phyloP scores from a whole-genome alignment of 2,329 filamentous ascomycete genomes.

The Calycina marina region DNA sequence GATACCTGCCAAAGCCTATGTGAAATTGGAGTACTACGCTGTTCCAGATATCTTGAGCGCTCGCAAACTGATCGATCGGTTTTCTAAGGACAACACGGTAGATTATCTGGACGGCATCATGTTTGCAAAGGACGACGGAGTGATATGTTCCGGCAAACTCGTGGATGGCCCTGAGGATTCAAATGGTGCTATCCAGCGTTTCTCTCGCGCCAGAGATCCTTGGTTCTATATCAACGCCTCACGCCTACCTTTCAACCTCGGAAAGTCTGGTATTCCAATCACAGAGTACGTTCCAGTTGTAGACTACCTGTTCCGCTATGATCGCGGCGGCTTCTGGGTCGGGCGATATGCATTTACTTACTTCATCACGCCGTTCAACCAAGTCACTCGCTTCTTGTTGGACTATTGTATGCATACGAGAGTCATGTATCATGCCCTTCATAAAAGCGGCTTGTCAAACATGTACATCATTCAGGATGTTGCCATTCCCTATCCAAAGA shows the following conservation, averaged over 20 bases:
- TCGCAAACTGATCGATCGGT: conserved; percentile 25
- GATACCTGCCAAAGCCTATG: conserved; percentile 34
- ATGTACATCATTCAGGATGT: conserved; percentile 50
- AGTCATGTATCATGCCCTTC: conserved; percentile 46
- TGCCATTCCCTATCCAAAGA: conserved; percentile 35
- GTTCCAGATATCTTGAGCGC: conserved; percentile 28
- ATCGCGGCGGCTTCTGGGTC: conserved; percentile 54
- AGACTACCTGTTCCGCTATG: conserved; percentile 46
- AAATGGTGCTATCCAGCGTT: conserved; percentile 25
- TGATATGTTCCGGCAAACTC: conserved; percentile 37
- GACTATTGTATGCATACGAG: conserved; percentile 46
- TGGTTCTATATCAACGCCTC: conserved; percentile 50
- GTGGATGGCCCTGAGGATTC: conserved; percentile 23
- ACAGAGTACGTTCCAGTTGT: conserved; percentile 30
- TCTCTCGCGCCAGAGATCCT: conserved; percentile 37
- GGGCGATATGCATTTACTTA: conserved; percentile 46
- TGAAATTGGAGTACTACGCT: conserved; percentile 39
- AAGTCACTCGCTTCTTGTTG: conserved; percentile 39
- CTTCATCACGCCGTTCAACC: conserved; percentile 43
- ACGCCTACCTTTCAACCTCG: conserved; percentile 14
- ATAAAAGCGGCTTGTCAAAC: conserved; percentile 37
- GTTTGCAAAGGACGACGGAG: conserved; percentile 28
- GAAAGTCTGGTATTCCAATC: conserved; percentile 6
- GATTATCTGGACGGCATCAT: conserved; percentile 50
- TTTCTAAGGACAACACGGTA: conserved; percentile 15